Base-by-base conservation (phyloP, 257 asterid species). In the Solanum virginianum region DNA sequence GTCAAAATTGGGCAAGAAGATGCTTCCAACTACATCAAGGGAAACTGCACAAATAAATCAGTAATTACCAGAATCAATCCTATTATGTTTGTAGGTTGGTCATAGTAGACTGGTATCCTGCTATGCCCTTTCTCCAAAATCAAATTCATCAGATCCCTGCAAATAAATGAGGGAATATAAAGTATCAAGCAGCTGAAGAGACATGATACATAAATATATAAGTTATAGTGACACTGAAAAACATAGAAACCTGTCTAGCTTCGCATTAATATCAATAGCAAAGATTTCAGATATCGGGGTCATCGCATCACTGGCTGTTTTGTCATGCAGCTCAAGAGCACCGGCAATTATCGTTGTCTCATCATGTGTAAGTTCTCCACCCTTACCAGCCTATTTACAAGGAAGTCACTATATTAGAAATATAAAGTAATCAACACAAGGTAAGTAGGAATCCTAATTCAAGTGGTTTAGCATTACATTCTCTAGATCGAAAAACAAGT, bases 341-440 rank as follows among this genome's bases (percentile, higher is more conserved):
- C 99, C 99, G 60, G 98, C 97, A 84, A 97, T 97, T 47, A 97
- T 97, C 18, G 99, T 97, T 20, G 99, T 97, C 91, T 97, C 99
- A 83, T 97, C 99, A 85, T 93, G 99, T 18, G 99, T 97, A 86
- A 97, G 98, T 84, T 97, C 99, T 86, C 99, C 99, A 29, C 99
- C 99, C 92, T 92, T 97, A 86, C 99, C 99, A 66, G 99, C 99
- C 99, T 97, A 90, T 88, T 88, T 72, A 82, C 79, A 80, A 83
- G 45, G 47, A 82, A 85, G 55, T 24, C 63, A 59, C 4, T 18
- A 54, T 14, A 55, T 69, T 49, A 59, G 85, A 57, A 82, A 45
- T 26, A 18, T n/a, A 74, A 60, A 49, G 51, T 22, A 59, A 22
- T 12, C 57, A 66, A 79, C 81, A 39, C 81, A 80, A 32, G 51